phyloP scores from a whole-genome alignment of 257 asterid species.

The Nicotiana undulata region DNA sequence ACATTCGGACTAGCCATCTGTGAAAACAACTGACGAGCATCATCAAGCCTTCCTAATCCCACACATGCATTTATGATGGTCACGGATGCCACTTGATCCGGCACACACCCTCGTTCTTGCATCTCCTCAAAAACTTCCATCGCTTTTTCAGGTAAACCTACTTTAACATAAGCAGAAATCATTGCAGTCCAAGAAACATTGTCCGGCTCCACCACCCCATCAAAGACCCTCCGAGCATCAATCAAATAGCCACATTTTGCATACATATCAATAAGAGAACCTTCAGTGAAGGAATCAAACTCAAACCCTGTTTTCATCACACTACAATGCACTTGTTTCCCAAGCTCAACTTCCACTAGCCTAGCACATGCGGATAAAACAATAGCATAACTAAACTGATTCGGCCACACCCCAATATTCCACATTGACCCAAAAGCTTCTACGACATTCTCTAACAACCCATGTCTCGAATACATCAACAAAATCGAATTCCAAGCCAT shows the following conservation, averaged over 20 bases:
- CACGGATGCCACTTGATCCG: slow-evolving; percentile 63
- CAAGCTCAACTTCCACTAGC: slow-evolving; percentile 35
- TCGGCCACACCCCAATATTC: slow-evolving; percentile 45
- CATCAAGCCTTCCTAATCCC: slow-evolving; percentile 56
- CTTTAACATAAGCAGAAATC: slow-evolving; percentile 63
- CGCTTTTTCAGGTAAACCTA: slow-evolving; percentile 53
- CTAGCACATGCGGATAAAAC: slow-evolving; percentile 68
- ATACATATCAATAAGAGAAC: slow-evolving; percentile 76
- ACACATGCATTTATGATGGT: slow-evolving; percentile 61
- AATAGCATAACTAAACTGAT: slow-evolving; percentile 72
- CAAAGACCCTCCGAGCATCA: slow-evolving; percentile 61
- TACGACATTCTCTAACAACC: slow-evolving; percentile 33
- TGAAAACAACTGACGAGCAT: slow-evolving; percentile 47
- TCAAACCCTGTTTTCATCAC: slow-evolving; percentile 45
- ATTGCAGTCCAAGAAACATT: slow-evolving; percentile 81
- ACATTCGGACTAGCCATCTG: slow-evolving; percentile 51
- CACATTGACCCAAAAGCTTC: slow-evolving; percentile 45
- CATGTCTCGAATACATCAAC: slow-evolving; percentile 57
- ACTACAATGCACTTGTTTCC: slow-evolving; percentile 59
- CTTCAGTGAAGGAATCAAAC: slow-evolving; percentile 52
- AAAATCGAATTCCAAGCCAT: slow-evolving; percentile 81
- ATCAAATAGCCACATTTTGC: slow-evolving; percentile 58
- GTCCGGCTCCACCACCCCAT: slow-evolving; percentile 40
- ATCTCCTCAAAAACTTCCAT: slow-evolving; percentile 52
- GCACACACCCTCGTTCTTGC: slow-evolving; percentile 44